Evolutionary conservation across 805 yeast genomes (phyloP).

Genomic region (Zygosaccharomyces lentus): DNA sequence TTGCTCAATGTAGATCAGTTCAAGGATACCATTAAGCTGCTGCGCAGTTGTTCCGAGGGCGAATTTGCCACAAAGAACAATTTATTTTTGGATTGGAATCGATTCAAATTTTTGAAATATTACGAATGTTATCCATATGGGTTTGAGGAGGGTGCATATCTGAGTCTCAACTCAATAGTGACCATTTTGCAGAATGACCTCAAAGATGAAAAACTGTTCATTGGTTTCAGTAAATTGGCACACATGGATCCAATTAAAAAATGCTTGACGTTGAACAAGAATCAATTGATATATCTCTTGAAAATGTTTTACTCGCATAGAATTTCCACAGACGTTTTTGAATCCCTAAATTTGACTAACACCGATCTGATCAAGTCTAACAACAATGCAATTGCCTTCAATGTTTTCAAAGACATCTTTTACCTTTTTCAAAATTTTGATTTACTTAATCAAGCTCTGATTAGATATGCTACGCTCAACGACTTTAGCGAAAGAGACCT

Average conservation of each 20-base stretch:
- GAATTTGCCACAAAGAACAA: constrained; percentile 27
- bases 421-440: constrained; percentile 40
- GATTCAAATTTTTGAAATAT: constrained; percentile 28
- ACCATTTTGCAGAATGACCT: constrained; percentile 41
- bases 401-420: constrained; percentile 38
- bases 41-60: constrained; percentile 34
- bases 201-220: constrained; percentile 34
- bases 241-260: constrained; percentile 30
- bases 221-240: constrained; percentile 32
- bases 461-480: constrained; percentile 33
- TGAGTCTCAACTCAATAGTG: constrained; percentile 39
- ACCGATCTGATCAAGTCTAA: constrained; percentile 26
- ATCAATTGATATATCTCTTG: constrained; percentile 35
- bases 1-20: constrained; percentile 31
- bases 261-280: constrained; percentile 34
- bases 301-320: constrained; percentile 38
- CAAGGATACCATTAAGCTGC: constrained; percentile 31
- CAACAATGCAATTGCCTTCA: constrained; percentile 35
- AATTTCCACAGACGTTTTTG: constrained; percentile 36
- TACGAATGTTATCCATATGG: constrained; percentile 26
- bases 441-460: constrained; percentile 37
- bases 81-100: constrained; percentile 36
- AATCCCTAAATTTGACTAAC: constrained; percentile 33
- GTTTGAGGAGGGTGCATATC: constrained; percentile 23
- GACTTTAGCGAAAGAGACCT: constrained; percentile 29